Percentiles rank a stretch among this genome's conserved stretches.
Evolutionary conservation across 306 rosid genomes (phyloP).

Genomic region (Calophaca sinica): DNA sequence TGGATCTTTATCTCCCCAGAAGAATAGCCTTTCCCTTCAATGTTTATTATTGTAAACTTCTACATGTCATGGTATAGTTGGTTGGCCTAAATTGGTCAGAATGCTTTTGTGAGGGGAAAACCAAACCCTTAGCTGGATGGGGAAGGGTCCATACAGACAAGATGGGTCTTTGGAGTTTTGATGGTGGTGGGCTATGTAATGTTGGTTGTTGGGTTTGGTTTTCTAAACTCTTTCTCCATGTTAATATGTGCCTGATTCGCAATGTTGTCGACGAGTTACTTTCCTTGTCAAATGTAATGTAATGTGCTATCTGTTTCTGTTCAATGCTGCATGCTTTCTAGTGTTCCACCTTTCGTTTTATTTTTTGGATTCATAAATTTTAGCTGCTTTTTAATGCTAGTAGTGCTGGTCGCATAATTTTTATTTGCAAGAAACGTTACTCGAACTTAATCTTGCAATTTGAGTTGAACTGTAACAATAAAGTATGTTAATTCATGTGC

Average conservation of each 20-base stretch:
- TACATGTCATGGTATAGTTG: constrained; percentile 73
- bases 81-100: constrained; percentile 64
- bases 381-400: not conserved
- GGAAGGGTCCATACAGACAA: constrained; percentile 48
- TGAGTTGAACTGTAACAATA: too few relatives aligned
- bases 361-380: not conserved
- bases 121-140: constrained; percentile 71
- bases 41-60: constrained; percentile 71
- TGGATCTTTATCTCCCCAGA: constrained; percentile 51
- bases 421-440: too few relatives aligned
- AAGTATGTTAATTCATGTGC: too few relatives aligned
- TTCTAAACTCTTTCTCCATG: constrained; percentile 42
- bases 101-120: constrained; percentile 63
- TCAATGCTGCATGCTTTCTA: constrained; percentile 28
- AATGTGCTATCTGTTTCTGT: constrained; percentile 52
- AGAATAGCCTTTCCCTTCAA: constrained; percentile 48
- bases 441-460: too few relatives aligned
- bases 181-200: constrained; percentile 38
- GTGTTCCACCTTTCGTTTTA: not conserved
- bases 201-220: constrained; percentile 62
- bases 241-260: constrained; percentile 67
- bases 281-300: constrained; percentile 61
- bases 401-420: not conserved
- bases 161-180: constrained; percentile 57
- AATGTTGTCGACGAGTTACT: constrained; percentile 44